Evolutionary conservation across 179 eudicot species (phyloP).

Genomic region (Gypsophila paniculata): DNA sequence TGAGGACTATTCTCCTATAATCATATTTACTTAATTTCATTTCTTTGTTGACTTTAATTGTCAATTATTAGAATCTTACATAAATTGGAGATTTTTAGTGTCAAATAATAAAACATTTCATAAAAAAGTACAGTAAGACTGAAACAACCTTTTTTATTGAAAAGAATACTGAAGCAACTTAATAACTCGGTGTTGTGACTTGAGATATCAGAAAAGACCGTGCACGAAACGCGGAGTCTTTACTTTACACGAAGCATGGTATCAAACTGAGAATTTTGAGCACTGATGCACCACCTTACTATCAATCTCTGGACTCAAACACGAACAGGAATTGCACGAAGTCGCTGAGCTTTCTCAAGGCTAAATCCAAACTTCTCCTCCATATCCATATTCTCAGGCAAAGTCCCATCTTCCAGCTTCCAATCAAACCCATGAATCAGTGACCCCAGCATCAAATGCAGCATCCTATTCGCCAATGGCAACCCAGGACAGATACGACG

Average conservation of each 20-base stretch:
- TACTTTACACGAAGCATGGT: neutral
- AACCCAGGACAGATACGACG: constrained; percentile 25
- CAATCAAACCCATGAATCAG: constrained; percentile 23
- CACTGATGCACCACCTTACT: neutral
- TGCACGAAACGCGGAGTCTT: neutral
- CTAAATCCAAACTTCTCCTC: constrained; percentile 17
- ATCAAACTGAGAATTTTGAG: neutral
- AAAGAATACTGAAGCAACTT: neutral
- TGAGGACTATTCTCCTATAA: too few relatives aligned
- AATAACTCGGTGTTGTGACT: neutral
- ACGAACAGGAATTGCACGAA: constrained; percentile 15
- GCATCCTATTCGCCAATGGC: constrained; percentile 19
- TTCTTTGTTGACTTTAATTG: too few relatives aligned
- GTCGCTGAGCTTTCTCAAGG: constrained; percentile 16
- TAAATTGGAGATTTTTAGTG: too few relatives aligned
- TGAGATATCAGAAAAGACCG: neutral
- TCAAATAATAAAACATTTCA: too few relatives aligned
- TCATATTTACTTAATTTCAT: too few relatives aligned
- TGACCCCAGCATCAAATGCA: constrained; percentile 26
- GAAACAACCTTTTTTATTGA: neutral
- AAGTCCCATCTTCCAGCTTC: constrained; percentile 19
- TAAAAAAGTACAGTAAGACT: too few relatives aligned
- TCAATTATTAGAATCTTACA: too few relatives aligned
- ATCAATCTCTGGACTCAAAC: neutral
- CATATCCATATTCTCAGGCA: constrained; percentile 14